Evolutionary conservation across 495 filamentous ascomycete species (phyloP).

Genomic region (Talaromyces nanjingensis): DNA sequence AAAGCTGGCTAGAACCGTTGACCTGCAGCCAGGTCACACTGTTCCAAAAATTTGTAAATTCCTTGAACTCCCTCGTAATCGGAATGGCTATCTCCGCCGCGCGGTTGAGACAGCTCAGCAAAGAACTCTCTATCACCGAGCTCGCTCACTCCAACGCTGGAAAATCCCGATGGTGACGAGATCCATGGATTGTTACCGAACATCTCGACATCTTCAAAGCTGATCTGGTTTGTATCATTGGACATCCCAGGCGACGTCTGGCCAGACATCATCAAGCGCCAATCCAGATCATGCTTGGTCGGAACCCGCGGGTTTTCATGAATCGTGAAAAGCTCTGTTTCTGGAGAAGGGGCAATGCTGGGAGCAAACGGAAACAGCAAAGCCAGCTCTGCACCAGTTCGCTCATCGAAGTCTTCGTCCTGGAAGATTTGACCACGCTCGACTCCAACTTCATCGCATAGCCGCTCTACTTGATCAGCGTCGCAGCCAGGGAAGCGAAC

Average conservation of each 20-base stretch:
- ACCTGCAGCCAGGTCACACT: slow-evolving; percentile 60
- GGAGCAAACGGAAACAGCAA: slow-evolving; percentile 83
- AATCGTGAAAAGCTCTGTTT: slow-evolving; percentile 27
- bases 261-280: slow-evolving; percentile 48
- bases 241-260: slow-evolving; percentile 20
- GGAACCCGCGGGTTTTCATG: slow-evolving; percentile 19
- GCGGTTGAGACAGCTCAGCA: slow-evolving; percentile 29
- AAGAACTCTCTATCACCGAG: slow-evolving; percentile 39
- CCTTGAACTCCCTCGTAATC: slow-evolving; percentile 79
- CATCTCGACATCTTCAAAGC: slow-evolving; percentile 41
- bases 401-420: slow-evolving; percentile 64
- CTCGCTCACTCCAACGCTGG: slow-evolving; percentile 47
- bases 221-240: slow-evolving; percentile 23
- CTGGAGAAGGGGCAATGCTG: slow-evolving; percentile 33
- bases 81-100: slow-evolving; percentile 10
- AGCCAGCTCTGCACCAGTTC: slow-evolving; percentile 60
- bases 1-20: slow-evolving; percentile 14
- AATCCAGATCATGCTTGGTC: slow-evolving; percentile 37
- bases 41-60: slow-evolving; percentile 79
- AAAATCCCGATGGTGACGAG: slow-evolving; percentile 42
- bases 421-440: slow-evolving; percentile 68
- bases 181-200: slow-evolving; percentile 44
- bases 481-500: slow-evolving; percentile 92
- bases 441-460: slow-evolving; percentile 83
- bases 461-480: slow-evolving; percentile 67